Conservation (phyloP, 1,139 yeast genomes). For the Suhomyces maxii region DNA sequence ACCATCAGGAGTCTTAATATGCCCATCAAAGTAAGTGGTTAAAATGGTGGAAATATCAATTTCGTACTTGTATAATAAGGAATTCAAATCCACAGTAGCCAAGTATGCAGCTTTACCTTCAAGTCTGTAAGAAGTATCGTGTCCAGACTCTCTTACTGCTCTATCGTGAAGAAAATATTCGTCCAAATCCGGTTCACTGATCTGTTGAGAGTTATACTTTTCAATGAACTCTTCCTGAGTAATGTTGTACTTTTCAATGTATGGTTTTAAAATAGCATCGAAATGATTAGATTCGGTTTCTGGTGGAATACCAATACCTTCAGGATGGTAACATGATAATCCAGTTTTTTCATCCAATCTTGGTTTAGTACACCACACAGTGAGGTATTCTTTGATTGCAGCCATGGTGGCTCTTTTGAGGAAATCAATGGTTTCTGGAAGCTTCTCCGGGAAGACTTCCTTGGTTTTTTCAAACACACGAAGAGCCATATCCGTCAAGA, state of each 20-base stretch:
- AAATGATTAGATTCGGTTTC: constrained; percentile 95
- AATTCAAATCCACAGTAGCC: constrained; percentile 88
- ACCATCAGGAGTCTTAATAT: constrained; percentile 35
- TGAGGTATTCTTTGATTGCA: constrained; percentile 82
- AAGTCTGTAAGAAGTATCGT: constrained; percentile 87
- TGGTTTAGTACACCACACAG: constrained; percentile 78
- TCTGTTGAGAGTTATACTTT: constrained; percentile 64
- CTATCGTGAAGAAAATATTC: constrained; percentile 90
- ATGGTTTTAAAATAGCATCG: constrained; percentile 68
- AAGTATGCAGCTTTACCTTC: constrained; percentile 88
- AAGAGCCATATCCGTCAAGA: constrained; percentile 88
- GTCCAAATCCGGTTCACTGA: constrained; percentile 77
- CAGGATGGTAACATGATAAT: constrained; percentile 87
- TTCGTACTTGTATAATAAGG: constrained; percentile 88
- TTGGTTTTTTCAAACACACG: constrained; percentile 64
- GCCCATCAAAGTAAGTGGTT: constrained; percentile 54
- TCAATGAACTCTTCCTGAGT: constrained; percentile 69
- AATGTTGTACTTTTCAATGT: constrained; percentile 60
- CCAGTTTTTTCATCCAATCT: constrained; percentile 77
- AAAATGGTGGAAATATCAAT: constrained; percentile 74
- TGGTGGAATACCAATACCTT: constrained; percentile 90
- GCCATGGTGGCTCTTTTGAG: constrained; percentile 66
- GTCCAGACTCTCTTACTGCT: constrained; percentile 96
- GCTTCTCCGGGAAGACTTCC: constrained; percentile 37
- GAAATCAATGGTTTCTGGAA: constrained; percentile 51